phyloP scores from a whole-genome alignment of 2,329 filamentous ascomycete genomes.

The Cercospora beticola region DNA sequence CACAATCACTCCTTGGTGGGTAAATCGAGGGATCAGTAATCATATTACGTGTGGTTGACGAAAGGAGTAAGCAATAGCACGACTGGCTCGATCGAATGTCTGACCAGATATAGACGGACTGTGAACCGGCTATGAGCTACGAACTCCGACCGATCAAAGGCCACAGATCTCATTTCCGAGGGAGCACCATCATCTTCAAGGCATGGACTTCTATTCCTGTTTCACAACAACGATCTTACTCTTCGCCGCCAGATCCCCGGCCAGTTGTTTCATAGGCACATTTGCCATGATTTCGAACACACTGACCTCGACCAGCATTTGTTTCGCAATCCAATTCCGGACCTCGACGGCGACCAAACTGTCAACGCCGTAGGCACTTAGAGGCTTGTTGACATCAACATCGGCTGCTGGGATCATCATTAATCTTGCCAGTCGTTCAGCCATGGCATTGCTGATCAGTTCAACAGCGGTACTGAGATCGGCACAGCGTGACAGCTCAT shows the following conservation, averaged over 20 bases:
- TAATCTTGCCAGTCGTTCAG: slow-evolving; percentile 8
- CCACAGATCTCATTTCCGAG: background rate
- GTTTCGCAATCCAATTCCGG: slow-evolving; percentile 21
- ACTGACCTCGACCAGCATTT: slow-evolving; percentile 16
- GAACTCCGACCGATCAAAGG: too few relatives aligned
- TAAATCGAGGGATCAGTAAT: too few relatives aligned
- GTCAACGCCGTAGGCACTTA: slow-evolving; percentile 20
- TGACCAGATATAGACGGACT: too few relatives aligned
- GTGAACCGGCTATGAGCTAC: too few relatives aligned
- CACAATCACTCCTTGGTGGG: too few relatives aligned
- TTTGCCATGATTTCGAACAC: slow-evolving; percentile 19
- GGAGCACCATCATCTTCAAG: background rate
- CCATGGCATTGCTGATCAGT: slow-evolving; percentile 13
- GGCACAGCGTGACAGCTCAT: background rate
- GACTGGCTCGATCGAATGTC: too few relatives aligned
- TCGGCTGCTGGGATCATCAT: slow-evolving; percentile 15
- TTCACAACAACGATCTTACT: background rate
- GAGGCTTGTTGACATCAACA: slow-evolving; percentile 15
- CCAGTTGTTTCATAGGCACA: background rate
- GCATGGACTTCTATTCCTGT: background rate
- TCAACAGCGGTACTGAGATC: slow-evolving; percentile 1
- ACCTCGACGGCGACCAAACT: slow-evolving; percentile 23
- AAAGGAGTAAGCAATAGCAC: too few relatives aligned
- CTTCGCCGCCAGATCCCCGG: background rate
- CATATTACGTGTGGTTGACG: too few relatives aligned